These are phyloP conservation scores for Geotrichum fermentans DNA, from an alignment of 1,139 yeast species.

Conservation along the genomic window DNA sequence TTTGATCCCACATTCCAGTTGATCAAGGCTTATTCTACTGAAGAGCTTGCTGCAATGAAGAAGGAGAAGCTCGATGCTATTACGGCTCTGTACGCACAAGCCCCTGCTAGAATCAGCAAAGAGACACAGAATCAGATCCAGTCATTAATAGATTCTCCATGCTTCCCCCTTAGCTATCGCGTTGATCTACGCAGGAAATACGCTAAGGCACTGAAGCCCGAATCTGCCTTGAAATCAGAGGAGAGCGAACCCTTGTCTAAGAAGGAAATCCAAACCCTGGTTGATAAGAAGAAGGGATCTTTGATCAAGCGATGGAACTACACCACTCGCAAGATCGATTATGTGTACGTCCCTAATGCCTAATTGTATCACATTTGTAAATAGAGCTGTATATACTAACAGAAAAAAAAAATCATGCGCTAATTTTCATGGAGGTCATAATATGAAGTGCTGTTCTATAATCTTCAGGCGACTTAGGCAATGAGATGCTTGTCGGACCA, in stretches of 20 bases:
- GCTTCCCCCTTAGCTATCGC: conserved; percentile 40
- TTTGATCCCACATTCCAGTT: conserved; percentile 28
- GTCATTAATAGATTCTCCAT: conserved; percentile 29
- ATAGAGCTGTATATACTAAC: conserved; percentile 3
- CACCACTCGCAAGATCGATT: conserved; percentile 42
- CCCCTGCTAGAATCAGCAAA: conserved; percentile 14
- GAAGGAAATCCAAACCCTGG: conserved; percentile 23
- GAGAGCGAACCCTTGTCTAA: conserved; percentile 22
- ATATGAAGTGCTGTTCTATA: not conserved
- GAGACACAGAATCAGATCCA: conserved; percentile 21
- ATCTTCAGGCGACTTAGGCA: not conserved
- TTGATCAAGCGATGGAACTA: conserved; percentile 49
- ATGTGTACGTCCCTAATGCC: conserved; percentile 25
- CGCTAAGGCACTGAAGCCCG: conserved; percentile 38
- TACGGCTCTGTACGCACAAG: conserved; percentile 13
- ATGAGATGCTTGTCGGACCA: conserved; percentile 18
- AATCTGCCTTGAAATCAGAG: conserved; percentile 34
- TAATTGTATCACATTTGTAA: conserved; percentile 3
- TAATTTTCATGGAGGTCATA: not conserved
- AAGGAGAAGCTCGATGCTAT: conserved; percentile 29
- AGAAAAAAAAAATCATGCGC: not conserved
- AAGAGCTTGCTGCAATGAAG: conserved; percentile 37
- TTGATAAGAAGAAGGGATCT: conserved; percentile 30
- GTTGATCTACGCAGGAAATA: conserved; percentile 41
- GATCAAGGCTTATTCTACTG: conserved; percentile 23